These are phyloP conservation scores for Kwoniella sp. DNA, from an alignment of 768 basidiomycete genomes.

Conservation along the genomic window DNA sequence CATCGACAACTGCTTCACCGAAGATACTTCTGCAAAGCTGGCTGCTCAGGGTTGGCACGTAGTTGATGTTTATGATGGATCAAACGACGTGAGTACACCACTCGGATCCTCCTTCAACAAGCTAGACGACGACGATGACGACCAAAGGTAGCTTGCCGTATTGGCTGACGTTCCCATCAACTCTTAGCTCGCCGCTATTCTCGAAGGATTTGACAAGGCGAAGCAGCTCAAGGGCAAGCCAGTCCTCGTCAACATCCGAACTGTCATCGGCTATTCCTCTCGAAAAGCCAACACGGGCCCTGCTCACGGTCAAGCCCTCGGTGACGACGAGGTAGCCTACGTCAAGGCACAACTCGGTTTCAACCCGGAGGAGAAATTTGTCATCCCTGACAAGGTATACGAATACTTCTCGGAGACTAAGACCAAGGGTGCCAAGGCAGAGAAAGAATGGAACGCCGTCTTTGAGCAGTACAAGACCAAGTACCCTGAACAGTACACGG, in stretches of 20 bases:
- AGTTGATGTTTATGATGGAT: conserved; percentile 52
- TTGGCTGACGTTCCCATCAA: too few species aligned
- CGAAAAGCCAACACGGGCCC: conserved; percentile 42
- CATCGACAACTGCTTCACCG: conserved; percentile 54
- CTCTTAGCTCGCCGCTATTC: conserved; percentile 43
- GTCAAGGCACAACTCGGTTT: conserved; percentile 51
- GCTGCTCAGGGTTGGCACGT: conserved; percentile 48
- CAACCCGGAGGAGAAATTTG: conserved; percentile 45
- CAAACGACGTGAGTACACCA: conserved; percentile 37
- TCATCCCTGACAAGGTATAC: conserved; percentile 45
- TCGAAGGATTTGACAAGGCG: conserved; percentile 47
- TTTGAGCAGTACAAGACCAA: conserved; percentile 30
- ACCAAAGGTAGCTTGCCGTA: too few species aligned
- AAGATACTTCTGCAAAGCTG: conserved; percentile 53
- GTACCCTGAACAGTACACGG: conserved; percentile 36
- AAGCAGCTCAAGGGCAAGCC: conserved; percentile 50
- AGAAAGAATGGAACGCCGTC: conserved; percentile 44
- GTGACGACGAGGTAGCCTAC: conserved; percentile 50
- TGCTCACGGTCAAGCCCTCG: conserved; percentile 51
- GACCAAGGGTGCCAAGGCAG: conserved; percentile 36
- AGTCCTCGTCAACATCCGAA: conserved; percentile 48
- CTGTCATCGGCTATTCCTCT: conserved; percentile 52
- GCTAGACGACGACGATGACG: too few species aligned
- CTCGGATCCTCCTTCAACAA: too few species aligned
- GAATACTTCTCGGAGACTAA: conserved; percentile 49